A percentile compares a stretch with the other conserved stretches of the same genome.
Evolutionary conservation across 352 stramenopile species (phyloP).

Genomic region (Globisporangium canariense): DNA sequence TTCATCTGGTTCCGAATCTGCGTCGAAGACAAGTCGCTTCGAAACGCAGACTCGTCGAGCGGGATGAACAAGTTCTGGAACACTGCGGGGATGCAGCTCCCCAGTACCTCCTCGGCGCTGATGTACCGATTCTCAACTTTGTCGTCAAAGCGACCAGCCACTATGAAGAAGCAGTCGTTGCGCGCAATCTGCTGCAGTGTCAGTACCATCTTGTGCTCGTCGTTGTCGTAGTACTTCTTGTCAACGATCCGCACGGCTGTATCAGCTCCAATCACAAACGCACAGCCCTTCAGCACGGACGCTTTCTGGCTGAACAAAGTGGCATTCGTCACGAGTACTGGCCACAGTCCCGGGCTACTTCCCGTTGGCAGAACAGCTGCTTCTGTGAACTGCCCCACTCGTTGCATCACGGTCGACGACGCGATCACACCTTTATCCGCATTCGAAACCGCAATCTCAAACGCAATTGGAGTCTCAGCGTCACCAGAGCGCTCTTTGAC

Average conservation of each 20-base stretch:
- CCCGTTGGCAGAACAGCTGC: background rate
- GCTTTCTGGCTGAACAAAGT: constrained; percentile 84
- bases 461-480: constrained; percentile 42
- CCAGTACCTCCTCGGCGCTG: constrained; percentile 51
- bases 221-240: constrained; percentile 88
- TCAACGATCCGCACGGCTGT: constrained; percentile 86
- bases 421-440: constrained; percentile 75
- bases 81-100: constrained; percentile 35
- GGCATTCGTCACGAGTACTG: constrained; percentile 76
- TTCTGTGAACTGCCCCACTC: constrained; percentile 55
- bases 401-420: constrained; percentile 29
- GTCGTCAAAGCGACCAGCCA: constrained; percentile 76
- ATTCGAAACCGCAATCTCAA: constrained; percentile 76
- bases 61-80: constrained; percentile 67
- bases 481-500: constrained; percentile 29
- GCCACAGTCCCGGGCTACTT: constrained; percentile 32
- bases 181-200: constrained; percentile 63
- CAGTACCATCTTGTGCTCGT: constrained; percentile 72
- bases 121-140: constrained; percentile 49
- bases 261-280: constrained; percentile 88
- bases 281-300: constrained; percentile 61
- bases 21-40: constrained; percentile 87
- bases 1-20: constrained; percentile 45
- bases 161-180: constrained; percentile 78
- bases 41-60: constrained; percentile 71